Evolutionary conservation across 2,329 filamentous ascomycete genomes (phyloP).

Genomic region (Neonectria sp.): DNA sequence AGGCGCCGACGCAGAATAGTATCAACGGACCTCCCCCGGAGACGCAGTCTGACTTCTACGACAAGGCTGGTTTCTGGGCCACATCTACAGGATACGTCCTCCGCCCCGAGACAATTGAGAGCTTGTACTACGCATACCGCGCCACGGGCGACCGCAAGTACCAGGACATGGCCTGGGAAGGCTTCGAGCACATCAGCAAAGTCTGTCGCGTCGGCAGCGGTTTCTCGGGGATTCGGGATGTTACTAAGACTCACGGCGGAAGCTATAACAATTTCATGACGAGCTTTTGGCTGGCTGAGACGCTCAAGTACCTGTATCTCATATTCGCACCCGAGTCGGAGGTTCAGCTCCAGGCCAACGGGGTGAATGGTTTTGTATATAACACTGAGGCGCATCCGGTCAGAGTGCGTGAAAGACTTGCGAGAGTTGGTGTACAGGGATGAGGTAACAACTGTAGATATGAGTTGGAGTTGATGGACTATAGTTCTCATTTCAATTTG

Average conservation of each 20-base stretch:
- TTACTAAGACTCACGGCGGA: slow-evolving; percentile 70
- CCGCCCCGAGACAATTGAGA: slow-evolving; percentile 87
- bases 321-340: slow-evolving; percentile 74
- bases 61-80: slow-evolving; percentile 80
- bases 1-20: slow-evolving; percentile 53
- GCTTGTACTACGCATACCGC: slow-evolving; percentile 89
- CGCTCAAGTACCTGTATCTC: slow-evolving; percentile 87
- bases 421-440: neutral
- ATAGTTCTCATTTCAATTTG: neutral
- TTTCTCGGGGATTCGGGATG: slow-evolving; percentile 76
- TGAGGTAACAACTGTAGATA: neutral
- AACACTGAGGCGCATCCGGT: slow-evolving; percentile 67
- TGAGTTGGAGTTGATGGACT: neutral
- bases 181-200: slow-evolving; percentile 77
- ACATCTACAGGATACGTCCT: slow-evolving; percentile 74
- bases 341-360: slow-evolving; percentile 63
- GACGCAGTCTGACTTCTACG: slow-evolving; percentile 72
- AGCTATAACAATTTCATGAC: slow-evolving; percentile 80
- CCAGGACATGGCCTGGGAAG: slow-evolving; percentile 88
- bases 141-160: slow-evolving; percentile 83
- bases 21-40: slow-evolving; percentile 60
- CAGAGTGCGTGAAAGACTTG: slow-evolving; percentile 31
- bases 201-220: slow-evolving; percentile 76
- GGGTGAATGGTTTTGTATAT: slow-evolving; percentile 64
- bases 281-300: slow-evolving; percentile 91